A percentile compares a stretch with the other conserved stretches of the same genome.
Evolutionary conservation across 352 stramenopile species (phyloP).

Genomic region (Phytophthora capsici): DNA sequence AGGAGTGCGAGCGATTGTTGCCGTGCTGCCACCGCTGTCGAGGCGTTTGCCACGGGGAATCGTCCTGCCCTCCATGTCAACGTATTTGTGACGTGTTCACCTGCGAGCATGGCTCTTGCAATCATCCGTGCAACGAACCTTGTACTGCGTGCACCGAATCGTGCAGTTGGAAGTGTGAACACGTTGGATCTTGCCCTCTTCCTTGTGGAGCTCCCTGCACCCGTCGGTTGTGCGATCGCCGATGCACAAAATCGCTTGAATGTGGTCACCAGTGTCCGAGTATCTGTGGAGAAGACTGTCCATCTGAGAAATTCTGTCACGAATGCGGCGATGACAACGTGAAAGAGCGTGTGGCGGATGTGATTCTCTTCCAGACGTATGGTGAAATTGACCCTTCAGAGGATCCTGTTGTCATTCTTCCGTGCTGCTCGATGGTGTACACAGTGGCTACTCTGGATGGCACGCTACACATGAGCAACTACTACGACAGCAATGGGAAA

Average conservation of each 20-base stretch:
- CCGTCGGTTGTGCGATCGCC: conserved; percentile 46
- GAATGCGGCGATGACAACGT: conserved; percentile 49
- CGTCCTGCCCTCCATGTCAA: conserved; percentile 61
- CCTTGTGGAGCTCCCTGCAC: conserved; percentile 67
- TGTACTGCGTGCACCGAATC: conserved; percentile 77
- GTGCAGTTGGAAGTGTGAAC: conserved; percentile 76
- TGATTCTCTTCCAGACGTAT: conserved; percentile 69
- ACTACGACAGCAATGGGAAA: conserved; percentile 40
- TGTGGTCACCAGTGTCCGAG: conserved; percentile 83
- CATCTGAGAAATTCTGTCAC: conserved; percentile 57
- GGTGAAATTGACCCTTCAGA: conserved; percentile 63
- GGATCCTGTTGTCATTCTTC: conserved; percentile 72
- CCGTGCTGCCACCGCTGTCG: conserved; percentile 72
- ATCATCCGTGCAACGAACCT: conserved; percentile 45
- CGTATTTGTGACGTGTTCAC: conserved; percentile 52
- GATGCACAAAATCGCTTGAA: conserved; percentile 53
- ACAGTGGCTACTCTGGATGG: conserved; percentile 81
- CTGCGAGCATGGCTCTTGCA: conserved; percentile 71
- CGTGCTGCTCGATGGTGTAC: conserved; percentile 73
- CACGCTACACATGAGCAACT: conserved; percentile 42
- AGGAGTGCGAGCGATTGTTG: conserved; percentile 67
- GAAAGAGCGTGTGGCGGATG: conserved; percentile 56
- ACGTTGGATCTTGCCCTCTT: conserved; percentile 57
- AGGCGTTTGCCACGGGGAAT: conserved; percentile 57
- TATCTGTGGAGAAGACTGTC: conserved; percentile 81